Percentiles rank a stretch among this genome's conserved stretches.
These are phyloP conservation scores for Bretschneidera sinensis DNA, from an alignment of 345 rosid species.

Conservation along the genomic window DNA sequence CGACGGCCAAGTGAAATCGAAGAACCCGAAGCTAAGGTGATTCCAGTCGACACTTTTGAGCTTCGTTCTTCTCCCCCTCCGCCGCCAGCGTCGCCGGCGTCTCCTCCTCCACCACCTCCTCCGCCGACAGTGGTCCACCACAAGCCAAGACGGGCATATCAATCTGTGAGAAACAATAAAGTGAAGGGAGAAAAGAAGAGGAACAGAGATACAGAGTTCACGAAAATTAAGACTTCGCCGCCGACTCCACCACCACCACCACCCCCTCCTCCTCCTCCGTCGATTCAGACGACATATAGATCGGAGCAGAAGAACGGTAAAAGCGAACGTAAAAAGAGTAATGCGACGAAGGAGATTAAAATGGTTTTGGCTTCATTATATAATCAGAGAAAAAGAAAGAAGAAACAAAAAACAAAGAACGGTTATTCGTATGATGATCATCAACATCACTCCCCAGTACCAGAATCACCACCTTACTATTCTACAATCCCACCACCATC, in stretches of 20 bases:
- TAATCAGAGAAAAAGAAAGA: slow-evolving; percentile 57
- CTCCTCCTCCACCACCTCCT: slow-evolving; percentile 37
- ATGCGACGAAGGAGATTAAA: slow-evolving; percentile 69
- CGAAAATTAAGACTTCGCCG: slow-evolving; percentile 12
- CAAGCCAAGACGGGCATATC: slow-evolving; percentile 33
- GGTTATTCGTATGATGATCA: slow-evolving; percentile 2
- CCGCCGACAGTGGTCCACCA: slow-evolving; percentile 24
- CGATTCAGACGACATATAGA: neutral
- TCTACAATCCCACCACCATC: slow-evolving; percentile 33
- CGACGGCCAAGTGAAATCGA: slow-evolving; percentile 26
- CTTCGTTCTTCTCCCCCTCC: slow-evolving; percentile 32
- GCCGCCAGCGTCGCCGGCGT: slow-evolving; percentile 20
- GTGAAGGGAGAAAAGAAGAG: slow-evolving; percentile 23
- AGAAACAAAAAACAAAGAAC: slow-evolving; percentile 44
- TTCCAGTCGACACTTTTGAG: slow-evolving; percentile 55
- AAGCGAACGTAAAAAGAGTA: slow-evolving; percentile 53
- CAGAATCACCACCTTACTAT: slow-evolving; percentile 15
- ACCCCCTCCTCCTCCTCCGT: slow-evolving; percentile 30
- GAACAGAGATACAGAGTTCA: slow-evolving; percentile 18
- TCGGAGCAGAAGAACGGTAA: slow-evolving; percentile 29
- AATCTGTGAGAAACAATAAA: slow-evolving; percentile 30
- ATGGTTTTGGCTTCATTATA: slow-evolving; percentile 57
- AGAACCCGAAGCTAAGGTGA: slow-evolving; percentile 47
- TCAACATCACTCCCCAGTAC: slow-evolving; percentile 10
- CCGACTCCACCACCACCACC: slow-evolving; percentile 50